These are phyloP conservation scores for Solanum sparsipilum DNA, from an alignment of 257 asterid species.

Conservation along the genomic window DNA sequence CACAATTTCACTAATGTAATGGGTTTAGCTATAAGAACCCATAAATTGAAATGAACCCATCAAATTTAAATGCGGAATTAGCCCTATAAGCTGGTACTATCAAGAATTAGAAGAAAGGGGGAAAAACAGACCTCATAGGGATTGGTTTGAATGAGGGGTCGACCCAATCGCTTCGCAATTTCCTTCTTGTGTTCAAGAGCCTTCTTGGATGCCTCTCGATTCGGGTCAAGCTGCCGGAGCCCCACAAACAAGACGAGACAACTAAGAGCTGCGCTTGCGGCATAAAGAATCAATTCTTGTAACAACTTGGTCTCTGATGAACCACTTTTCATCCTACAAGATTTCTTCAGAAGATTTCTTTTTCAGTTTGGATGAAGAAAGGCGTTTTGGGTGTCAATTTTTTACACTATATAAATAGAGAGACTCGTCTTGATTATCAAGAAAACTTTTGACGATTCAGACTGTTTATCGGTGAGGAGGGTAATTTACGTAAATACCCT, in stretches of 20 bases:
- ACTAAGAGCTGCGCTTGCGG: constrained; percentile 90
- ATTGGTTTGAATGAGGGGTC: constrained; percentile 71
- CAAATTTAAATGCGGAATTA: neutral
- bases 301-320: constrained; percentile 50
- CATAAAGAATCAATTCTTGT: constrained; percentile 62
- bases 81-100: neutral
- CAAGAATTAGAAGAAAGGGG: neutral
- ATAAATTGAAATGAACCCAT: neutral
- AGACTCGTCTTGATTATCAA: neutral
- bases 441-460: neutral
- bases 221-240: constrained; percentile 67
- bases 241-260: constrained; percentile 70
- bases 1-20: neutral
- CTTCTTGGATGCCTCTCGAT: constrained; percentile 73
- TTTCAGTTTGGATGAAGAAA: neutral
- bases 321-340: constrained; percentile 28
- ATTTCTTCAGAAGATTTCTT: neutral
- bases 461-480: neutral
- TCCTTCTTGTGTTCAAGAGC: constrained; percentile 78
- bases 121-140: constrained; percentile 54
- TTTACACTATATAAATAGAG: neutral
- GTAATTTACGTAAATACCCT: neutral
- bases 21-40: neutral
- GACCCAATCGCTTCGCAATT: constrained; percentile 78
- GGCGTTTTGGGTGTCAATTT: neutral